Percentiles rank a stretch among this genome's conserved stretches.
phyloP scores from a whole-genome alignment of 148 eudicot genomes.

The Chenopodium album region DNA sequence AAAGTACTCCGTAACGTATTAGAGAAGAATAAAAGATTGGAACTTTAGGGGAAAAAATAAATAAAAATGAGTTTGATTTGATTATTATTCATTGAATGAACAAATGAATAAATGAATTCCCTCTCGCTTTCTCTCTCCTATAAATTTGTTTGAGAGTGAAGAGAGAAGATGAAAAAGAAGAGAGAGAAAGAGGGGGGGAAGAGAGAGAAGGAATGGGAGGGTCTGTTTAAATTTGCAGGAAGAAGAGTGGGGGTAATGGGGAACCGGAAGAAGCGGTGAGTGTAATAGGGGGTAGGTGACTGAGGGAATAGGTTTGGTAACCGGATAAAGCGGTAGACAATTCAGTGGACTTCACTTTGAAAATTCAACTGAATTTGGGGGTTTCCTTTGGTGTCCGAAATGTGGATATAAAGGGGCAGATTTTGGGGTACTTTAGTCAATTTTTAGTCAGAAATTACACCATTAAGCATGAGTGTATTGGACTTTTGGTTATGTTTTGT shows the following conservation, averaged over 20 bases:
- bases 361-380: constrained; percentile 30
- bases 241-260: constrained; percentile 17
- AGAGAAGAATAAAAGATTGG: not conserved
- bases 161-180: not conserved
- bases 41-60: not conserved
- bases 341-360: constrained; percentile 11
- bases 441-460: not conserved
- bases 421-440: not conserved
- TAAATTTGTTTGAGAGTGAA: not conserved
- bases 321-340: constrained; percentile 39
- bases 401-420: not conserved
- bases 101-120: constrained; percentile 1
- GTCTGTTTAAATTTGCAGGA: constrained; percentile 28
- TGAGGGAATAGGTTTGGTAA: constrained; percentile 25
- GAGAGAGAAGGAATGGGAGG: not conserved
- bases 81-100: not conserved
- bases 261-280: constrained; percentile 44
- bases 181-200: constrained; percentile 5
- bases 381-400: constrained; percentile 21
- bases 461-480: too few relatives aligned
- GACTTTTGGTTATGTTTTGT: too few relatives aligned
- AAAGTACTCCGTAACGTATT: not conserved
- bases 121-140: not conserved
- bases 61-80: not conserved
- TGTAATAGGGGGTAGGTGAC: constrained; percentile 30